Evolutionary conservation across 805 yeast genomes (phyloP).

Genomic region (Kazachstania bromeliacearum): DNA sequence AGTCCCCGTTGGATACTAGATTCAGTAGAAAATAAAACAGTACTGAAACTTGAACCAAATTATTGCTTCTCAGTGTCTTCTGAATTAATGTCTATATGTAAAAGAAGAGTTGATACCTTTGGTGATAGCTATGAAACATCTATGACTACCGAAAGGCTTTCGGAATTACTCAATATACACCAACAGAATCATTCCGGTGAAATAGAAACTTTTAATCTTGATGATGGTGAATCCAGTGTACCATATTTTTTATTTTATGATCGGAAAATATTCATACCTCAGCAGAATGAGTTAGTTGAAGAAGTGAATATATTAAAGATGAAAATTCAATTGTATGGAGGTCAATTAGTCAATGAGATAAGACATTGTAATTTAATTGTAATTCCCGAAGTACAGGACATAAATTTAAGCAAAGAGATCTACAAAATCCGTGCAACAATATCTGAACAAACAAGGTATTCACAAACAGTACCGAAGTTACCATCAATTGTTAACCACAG

Average conservation of each 20-base stretch:
- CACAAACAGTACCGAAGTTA: slow-evolving; percentile 10
- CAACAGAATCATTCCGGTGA: neutral
- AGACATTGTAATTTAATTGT: slow-evolving; percentile 34
- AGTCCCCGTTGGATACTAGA: slow-evolving; percentile 67
- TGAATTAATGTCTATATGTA: slow-evolving; percentile 18
- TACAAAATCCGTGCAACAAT: neutral
- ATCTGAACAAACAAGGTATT: neutral
- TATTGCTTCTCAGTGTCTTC: slow-evolving; percentile 42
- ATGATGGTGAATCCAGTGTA: slow-evolving; percentile 4
- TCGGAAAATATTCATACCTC: slow-evolving; percentile 29
- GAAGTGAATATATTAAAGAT: slow-evolving; percentile 9
- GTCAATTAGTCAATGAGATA: slow-evolving; percentile 27
- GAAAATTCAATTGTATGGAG: slow-evolving; percentile 38
- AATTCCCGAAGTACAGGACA: slow-evolving; percentile 14
- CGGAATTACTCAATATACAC: neutral
- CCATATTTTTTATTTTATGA: slow-evolving; percentile 31
- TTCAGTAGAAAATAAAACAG: slow-evolving; percentile 29
- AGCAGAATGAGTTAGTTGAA: slow-evolving; percentile 3
- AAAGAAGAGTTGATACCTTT: slow-evolving; percentile 40
- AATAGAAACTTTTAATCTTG: neutral
- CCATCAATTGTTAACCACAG: slow-evolving; percentile 28
- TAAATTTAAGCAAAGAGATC: neutral
- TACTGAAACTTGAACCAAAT: slow-evolving; percentile 50
- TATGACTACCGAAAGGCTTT: slow-evolving; percentile 3
- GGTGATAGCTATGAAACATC: slow-evolving; percentile 48